phyloP scores from a whole-genome alignment of 2,329 filamentous ascomycete species.

The Microdochium nivale region DNA sequence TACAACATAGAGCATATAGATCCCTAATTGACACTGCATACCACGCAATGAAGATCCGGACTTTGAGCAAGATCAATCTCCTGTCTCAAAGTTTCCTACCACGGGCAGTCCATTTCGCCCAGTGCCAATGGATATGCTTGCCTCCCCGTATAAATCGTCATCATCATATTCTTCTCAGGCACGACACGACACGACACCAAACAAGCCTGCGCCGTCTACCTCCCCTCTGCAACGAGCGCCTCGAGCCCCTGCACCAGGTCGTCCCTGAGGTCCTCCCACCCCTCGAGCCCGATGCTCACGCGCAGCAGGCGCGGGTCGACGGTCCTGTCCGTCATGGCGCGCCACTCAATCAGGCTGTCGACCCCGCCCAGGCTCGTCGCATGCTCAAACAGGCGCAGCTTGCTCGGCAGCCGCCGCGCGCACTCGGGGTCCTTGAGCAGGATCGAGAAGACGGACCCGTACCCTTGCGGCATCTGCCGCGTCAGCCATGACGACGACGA shows the following conservation, averaged over 20 bases:
- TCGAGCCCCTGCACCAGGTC: constrained; percentile 65
- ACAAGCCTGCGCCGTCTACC: constrained; percentile 9
- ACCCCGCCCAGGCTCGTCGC: constrained; percentile 91
- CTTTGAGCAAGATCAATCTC: no score
- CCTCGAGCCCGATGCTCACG: constrained; percentile 81
- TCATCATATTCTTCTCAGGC: no score
- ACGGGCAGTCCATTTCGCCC: no score
- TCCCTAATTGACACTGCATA: no score
- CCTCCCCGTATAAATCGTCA: no score
- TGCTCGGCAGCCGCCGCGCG: constrained; percentile 66
- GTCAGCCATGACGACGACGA: constrained; percentile 62
- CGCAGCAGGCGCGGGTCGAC: constrained; percentile 68
- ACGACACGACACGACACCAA: no score
- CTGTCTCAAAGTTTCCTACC: no score
- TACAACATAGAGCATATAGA: neutral
- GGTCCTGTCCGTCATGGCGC: constrained; percentile 71
- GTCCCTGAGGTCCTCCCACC: constrained; percentile 70
- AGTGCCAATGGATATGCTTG: no score
- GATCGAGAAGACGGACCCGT: constrained; percentile 80
- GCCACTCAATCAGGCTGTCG: constrained; percentile 95
- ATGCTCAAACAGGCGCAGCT: constrained; percentile 80
- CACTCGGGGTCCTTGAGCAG: constrained; percentile 49
- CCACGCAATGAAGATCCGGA: no score
- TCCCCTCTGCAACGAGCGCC: constrained; percentile 33
- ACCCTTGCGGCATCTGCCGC: constrained; percentile 86